Evolutionary conservation across 805 yeast genomes (phyloP).

Genomic region (Candida ulmi): DNA sequence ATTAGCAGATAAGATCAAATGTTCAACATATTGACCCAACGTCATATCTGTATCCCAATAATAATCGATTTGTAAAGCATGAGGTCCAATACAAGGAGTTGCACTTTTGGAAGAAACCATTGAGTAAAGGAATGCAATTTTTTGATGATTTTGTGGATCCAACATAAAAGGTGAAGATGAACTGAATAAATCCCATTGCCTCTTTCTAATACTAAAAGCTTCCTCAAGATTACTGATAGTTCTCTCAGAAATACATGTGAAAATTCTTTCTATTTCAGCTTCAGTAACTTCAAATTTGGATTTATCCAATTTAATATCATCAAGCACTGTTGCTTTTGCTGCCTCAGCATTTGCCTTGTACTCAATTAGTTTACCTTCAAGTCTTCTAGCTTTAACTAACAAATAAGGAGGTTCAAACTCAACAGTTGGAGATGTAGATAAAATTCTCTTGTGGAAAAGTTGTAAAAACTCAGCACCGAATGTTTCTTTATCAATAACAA

Average conservation of each 20-base stretch:
- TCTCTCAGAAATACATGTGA: slow-evolving; percentile 26
- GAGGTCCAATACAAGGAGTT: slow-evolving; percentile 93
- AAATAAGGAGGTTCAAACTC: slow-evolving; percentile 65
- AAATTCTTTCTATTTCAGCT: slow-evolving; percentile 27
- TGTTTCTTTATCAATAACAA: slow-evolving; percentile 17
- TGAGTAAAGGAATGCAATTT: slow-evolving; percentile 70
- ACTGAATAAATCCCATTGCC: slow-evolving; percentile 67
- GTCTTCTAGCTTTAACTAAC: slow-evolving; percentile 45
- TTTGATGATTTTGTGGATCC: slow-evolving; percentile 73
- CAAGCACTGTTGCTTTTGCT: slow-evolving; percentile 18
- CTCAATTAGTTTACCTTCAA: slow-evolving; percentile 36
- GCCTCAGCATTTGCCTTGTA: slow-evolving; percentile 14
- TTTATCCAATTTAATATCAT: slow-evolving; percentile 21
- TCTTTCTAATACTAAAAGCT: slow-evolving; percentile 27
- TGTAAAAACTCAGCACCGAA: slow-evolving; percentile 34
- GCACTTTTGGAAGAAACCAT: slow-evolving; percentile 79
- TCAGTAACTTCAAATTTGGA: slow-evolving; percentile 8
- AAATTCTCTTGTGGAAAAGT: slow-evolving; percentile 41
- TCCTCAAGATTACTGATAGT: slow-evolving; percentile 26
- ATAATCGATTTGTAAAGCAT: slow-evolving; percentile 72
- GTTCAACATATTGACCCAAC: slow-evolving; percentile 84
- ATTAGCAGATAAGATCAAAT: slow-evolving; percentile 60
- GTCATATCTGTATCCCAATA: slow-evolving; percentile 90
- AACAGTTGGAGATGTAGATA: slow-evolving; percentile 86
- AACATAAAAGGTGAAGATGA: slow-evolving; percentile 48